These are phyloP conservation scores for Phoenix dactylifera DNA, from an alignment of 176 grass and related monocot species.

Conservation along the genomic window DNA sequence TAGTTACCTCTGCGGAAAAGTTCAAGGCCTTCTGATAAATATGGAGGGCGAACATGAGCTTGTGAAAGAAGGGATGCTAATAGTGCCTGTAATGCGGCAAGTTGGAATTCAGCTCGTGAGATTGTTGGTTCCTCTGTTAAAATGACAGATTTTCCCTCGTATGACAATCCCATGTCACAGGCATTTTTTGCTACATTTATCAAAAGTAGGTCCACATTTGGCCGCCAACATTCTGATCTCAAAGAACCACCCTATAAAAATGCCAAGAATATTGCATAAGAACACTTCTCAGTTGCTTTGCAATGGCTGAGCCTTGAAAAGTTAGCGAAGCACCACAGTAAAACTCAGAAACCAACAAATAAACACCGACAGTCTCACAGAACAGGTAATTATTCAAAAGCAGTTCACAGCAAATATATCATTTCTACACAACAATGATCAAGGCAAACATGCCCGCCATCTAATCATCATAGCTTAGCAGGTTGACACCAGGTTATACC, in stretches of 20 bases:
- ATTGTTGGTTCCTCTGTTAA: slow-evolving; percentile 26
- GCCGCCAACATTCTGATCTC: slow-evolving; percentile 44
- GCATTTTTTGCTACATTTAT: slow-evolving; percentile 60
- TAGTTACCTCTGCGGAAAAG: slow-evolving; percentile 65
- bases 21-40: slow-evolving; percentile 65
- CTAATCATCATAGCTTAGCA: too few relatives aligned
- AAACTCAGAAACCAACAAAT: too few relatives aligned
- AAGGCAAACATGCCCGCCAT: too few relatives aligned
- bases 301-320: too few relatives aligned
- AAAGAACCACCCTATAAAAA: slow-evolving; percentile 50
- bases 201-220: slow-evolving; percentile 54
- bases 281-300: too few relatives aligned
- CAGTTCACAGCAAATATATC: too few relatives aligned
- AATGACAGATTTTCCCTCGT: slow-evolving; percentile 22
- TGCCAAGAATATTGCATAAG: not conserved
- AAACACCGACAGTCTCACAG: too few relatives aligned
- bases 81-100: slow-evolving; percentile 58
- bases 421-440: too few relatives aligned
- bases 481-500: too few relatives aligned
- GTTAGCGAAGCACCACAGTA: too few relatives aligned
- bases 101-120: slow-evolving; percentile 35
- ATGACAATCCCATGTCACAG: slow-evolving; percentile 25
- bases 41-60: slow-evolving; percentile 41
- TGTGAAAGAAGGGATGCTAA: slow-evolving; percentile 72
- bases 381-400: too few relatives aligned